Evolutionary conservation across 2,329 filamentous ascomycete genomes (phyloP).

Genomic region (Paraphoma sp.): DNA sequence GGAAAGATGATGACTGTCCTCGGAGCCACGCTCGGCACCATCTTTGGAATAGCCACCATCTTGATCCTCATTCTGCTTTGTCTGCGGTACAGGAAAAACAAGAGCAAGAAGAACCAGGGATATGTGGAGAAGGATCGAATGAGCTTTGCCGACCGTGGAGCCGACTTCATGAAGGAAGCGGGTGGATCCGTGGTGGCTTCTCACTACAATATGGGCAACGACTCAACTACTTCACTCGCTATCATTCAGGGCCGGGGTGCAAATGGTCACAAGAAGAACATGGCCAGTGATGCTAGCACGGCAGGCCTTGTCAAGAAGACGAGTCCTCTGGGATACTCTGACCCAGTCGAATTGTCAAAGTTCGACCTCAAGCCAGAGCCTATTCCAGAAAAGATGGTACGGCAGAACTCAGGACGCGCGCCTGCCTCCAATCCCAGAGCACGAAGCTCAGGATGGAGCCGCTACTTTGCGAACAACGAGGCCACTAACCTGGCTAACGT

Average conservation of each 20-base stretch:
- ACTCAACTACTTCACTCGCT: slow-evolving; percentile 52
- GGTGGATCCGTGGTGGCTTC: slow-evolving; percentile 50
- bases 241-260: slow-evolving; percentile 64
- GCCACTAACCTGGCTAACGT: slow-evolving; percentile 63
- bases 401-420: slow-evolving; percentile 44
- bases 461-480: slow-evolving; percentile 78
- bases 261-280: slow-evolving; percentile 55
- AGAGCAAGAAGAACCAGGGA: slow-evolving; percentile 63
- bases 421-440: slow-evolving; percentile 33
- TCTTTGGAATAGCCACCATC: slow-evolving; percentile 74
- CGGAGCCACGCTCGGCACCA: slow-evolving; percentile 81
- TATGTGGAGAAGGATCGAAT: slow-evolving; percentile 52
- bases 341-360: slow-evolving; percentile 53
- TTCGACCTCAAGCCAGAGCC: slow-evolving; percentile 50
- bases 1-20: slow-evolving; percentile 68
- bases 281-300: slow-evolving; percentile 65
- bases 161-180: slow-evolving; percentile 60
- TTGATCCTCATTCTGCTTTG: slow-evolving; percentile 76
- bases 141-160: slow-evolving; percentile 60
- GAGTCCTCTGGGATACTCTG: slow-evolving; percentile 47
- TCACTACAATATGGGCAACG: slow-evolving; percentile 41
- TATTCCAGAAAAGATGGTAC: slow-evolving; percentile 37
- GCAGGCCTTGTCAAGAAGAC: slow-evolving; percentile 66
- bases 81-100: slow-evolving; percentile 66
- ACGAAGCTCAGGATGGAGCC: slow-evolving; percentile 76